Percentiles rank a stretch among this genome's conserved stretches.
phyloP scores from a whole-genome alignment of 257 asterid species.

The Mitragyna speciosa region DNA sequence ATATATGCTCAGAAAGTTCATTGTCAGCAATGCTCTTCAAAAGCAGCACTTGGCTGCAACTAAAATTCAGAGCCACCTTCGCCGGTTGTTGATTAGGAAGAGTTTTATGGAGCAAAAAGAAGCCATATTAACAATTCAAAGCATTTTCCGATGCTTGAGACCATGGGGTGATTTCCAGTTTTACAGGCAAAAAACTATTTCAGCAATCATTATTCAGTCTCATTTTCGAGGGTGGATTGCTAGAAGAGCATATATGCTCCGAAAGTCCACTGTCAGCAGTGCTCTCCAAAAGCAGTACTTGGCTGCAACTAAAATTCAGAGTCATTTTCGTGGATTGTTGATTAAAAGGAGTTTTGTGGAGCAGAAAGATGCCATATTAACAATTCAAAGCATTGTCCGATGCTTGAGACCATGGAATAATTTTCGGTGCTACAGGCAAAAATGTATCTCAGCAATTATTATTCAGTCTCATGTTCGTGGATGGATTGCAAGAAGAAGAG shows the following conservation, averaged over 20 bases:
- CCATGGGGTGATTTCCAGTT: slow-evolving; percentile 41
- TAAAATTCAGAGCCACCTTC: slow-evolving; percentile 69
- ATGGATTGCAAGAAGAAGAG: slow-evolving; percentile 61
- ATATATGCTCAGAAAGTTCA: slow-evolving; percentile 29
- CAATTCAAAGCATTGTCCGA: slow-evolving; percentile 54
- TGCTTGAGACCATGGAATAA: slow-evolving; percentile 41
- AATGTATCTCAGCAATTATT: slow-evolving; percentile 41
- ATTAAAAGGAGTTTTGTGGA: slow-evolving; percentile 41
- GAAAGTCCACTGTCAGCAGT: slow-evolving; percentile 15
- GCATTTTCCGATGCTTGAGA: slow-evolving; percentile 41
- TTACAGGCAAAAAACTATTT: slow-evolving; percentile 35
- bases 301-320: slow-evolving; percentile 80
- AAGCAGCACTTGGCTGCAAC: slow-evolving; percentile 60
- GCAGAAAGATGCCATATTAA: slow-evolving; percentile 48
- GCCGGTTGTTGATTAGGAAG: slow-evolving; percentile 58
- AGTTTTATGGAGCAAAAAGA: slow-evolving; percentile 41
- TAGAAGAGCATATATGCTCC: slow-evolving; percentile 41
- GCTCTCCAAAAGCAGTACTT: slow-evolving; percentile 35
- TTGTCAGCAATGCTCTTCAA: slow-evolving; percentile 26
- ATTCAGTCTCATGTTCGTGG: slow-evolving; percentile 77
- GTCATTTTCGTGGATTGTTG: slow-evolving; percentile 60
- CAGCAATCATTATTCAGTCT: slow-evolving; percentile 64
- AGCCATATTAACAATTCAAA: slow-evolving; percentile 56
- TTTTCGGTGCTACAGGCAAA: slow-evolving; percentile 39
- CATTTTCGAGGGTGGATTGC: slow-evolving; percentile 76